phyloP scores from a whole-genome alignment of 106 monocot genomes.

The Dioscorea dumetorum region DNA sequence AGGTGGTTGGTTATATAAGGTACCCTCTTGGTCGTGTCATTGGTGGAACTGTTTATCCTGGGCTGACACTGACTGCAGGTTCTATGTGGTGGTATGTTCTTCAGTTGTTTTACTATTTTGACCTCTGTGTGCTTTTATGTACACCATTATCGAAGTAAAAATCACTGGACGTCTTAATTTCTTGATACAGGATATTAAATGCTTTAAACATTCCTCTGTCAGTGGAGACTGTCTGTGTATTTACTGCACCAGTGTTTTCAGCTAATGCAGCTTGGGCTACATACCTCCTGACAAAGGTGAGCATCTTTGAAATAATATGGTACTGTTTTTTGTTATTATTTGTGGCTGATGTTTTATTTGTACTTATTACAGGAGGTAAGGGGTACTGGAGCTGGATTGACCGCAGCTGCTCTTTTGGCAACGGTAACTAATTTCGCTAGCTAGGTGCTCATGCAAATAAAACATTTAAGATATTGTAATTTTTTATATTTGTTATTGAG shows the following conservation, averaged over 20 bases:
- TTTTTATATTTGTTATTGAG: too few relatives aligned
- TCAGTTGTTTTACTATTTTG: neutral
- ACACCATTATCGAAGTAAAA: neutral
- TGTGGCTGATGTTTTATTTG: neutral
- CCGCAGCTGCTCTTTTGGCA: conserved; percentile 79
- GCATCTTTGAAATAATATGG: neutral
- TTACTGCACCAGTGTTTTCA: conserved; percentile 96
- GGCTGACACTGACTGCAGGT: conserved; percentile 88
- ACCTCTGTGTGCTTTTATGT: neutral
- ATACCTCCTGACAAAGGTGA: conserved; percentile 89
- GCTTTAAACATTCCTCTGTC: conserved; percentile 91
- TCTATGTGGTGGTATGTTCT: conserved; percentile 84
- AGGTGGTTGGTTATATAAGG: conserved; percentile 29
- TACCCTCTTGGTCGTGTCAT: conserved; percentile 99
- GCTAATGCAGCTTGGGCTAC: conserved; percentile 97
- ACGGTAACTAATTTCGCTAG: conserved; percentile 42
- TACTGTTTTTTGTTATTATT: conserved; percentile 2
- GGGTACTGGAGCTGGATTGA: conserved; percentile 93
- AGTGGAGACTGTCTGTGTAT: conserved; percentile 98
- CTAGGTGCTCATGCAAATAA: too few relatives aligned
- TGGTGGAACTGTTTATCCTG: conserved; percentile 99
- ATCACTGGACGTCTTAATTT: neutral
- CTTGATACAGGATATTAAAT: conserved; percentile 70
- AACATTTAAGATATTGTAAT: too few relatives aligned
- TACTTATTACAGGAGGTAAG: conserved; percentile 75